phyloP scores from a whole-genome alignment of 805 yeast genomes.

The Wickerhamiella musiphila region DNA sequence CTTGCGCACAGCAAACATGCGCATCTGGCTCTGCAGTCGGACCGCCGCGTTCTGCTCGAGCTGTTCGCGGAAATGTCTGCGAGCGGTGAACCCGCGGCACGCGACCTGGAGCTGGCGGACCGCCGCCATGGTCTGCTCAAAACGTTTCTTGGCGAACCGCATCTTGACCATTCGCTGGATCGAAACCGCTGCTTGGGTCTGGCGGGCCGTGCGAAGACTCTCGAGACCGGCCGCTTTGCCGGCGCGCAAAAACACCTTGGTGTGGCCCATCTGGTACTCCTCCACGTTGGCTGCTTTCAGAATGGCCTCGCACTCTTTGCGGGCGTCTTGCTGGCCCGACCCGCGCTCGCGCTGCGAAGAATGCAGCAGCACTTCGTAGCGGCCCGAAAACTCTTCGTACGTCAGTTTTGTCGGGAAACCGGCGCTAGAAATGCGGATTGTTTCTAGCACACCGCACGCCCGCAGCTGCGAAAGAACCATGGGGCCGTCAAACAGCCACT shows the following conservation, averaged over 20 bases:
- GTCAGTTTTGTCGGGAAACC: constrained; percentile 97
- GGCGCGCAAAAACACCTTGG: constrained; percentile 88
- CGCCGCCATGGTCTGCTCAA: constrained; percentile 35
- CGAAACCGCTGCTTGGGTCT: constrained; percentile 58
- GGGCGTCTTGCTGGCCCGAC: constrained; percentile 41
- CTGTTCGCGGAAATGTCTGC: constrained; percentile 35
- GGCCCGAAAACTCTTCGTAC: constrained; percentile 76
- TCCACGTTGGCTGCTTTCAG: constrained; percentile 27
- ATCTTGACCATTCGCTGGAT: constrained; percentile 73
- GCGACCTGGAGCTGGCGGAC: constrained; percentile 41
- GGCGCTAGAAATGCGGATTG: constrained; percentile 90
- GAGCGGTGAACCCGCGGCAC: constrained; percentile 42
- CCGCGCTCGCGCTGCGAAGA: constrained; percentile 30
- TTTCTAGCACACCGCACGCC: constrained; percentile 97
- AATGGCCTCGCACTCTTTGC: constrained; percentile 50
- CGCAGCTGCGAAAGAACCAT: constrained; percentile 91
- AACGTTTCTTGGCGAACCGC: constrained; percentile 43
- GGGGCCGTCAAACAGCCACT: constrained; percentile 89
- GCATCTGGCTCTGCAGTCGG: constrained; percentile 46
- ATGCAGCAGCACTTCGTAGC: constrained; percentile 69
- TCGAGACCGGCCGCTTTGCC: constrained; percentile 91
- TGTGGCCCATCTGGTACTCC: constrained; percentile 68
- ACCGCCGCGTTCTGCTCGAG: constrained; percentile 45
- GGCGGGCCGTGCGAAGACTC: constrained; percentile 63
- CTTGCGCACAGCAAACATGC: constrained; percentile 28